Base-by-base conservation (phyloP, 768 basidiomycete genomes). In the Lactarius evosmus region DNA sequence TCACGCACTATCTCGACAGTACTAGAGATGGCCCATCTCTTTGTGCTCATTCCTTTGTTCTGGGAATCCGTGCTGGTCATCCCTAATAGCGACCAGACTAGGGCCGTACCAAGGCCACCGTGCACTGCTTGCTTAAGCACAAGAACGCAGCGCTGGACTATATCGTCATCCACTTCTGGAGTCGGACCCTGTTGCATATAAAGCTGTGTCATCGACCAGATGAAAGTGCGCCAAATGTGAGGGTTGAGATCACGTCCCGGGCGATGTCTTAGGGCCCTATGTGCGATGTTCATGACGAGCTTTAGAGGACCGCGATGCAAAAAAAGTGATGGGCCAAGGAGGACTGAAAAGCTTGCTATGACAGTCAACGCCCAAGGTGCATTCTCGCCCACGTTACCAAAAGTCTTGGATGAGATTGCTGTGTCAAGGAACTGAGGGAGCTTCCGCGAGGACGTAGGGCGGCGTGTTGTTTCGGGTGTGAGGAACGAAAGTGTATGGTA, bases 201-300 rank as follows among this genome's bases (percentile, higher is more conserved):
- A 30, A 65, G 64, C n/a, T 65, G 59, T n/a, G 17, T 51, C 64
- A 65, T 65, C 27, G 64, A 65, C 64, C 64, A 65, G 19, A 65
- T 65, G 29, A 65, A 65, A 9, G 64, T 65, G 25, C 59, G 59
- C 64, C 64, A 65, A 41, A 65, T 49, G 16, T 61, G 64, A 22
- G 64, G 59, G 64, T 65, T 51, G 38, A 65, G 50, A 34, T 41
- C 64, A 56, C 60, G 64, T 17, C 64, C 64, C n/a, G 60, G 50
- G 33, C 16, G 64, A 52, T 57, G 40, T 56, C 40, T 57, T 27
- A 51, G 29, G 51, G 55, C 53, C 9, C 61, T 65, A 36, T 65
- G 55, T 22, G 64, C 22, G 7, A 22, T 41, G 40, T 56, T 65
- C 54, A 65, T 60, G 59, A 56, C 49, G 17, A 65, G 27, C 60